Evolutionary conservation across 179 eudicot genomes (phyloP).

Genomic region (Amaranthus tricolor): DNA sequence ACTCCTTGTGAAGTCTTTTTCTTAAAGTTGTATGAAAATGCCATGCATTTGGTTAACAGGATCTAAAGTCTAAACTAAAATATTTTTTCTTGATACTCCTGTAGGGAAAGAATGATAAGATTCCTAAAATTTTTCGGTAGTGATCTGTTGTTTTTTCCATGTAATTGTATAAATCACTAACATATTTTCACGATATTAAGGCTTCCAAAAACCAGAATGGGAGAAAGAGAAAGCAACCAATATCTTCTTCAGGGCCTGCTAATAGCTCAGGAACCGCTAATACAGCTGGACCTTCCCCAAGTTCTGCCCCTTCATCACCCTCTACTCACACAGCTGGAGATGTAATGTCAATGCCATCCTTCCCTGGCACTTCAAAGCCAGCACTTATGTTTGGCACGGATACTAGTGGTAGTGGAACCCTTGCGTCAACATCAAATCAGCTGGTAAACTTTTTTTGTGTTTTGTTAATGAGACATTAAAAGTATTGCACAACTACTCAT

Average conservation of each 20-base stretch:
- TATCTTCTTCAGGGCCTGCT: slow-evolving; percentile 92
- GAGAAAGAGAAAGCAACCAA: slow-evolving; percentile 90
- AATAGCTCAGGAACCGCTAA: slow-evolving; percentile 98
- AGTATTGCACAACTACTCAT: slow-evolving; percentile 27
- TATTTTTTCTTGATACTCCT: not conserved
- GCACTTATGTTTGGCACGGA: slow-evolving; percentile 79
- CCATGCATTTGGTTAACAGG: not conserved
- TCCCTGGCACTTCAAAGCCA: slow-evolving; percentile 83
- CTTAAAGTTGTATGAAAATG: not conserved
- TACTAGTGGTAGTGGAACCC: slow-evolving; percentile 52
- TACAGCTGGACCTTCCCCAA: slow-evolving; percentile 92
- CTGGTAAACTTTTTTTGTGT: slow-evolving; percentile 37
- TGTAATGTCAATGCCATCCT: slow-evolving; percentile 75
- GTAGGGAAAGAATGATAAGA: not conserved
- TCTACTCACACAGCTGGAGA: slow-evolving; percentile 91
- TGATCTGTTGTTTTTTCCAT: not conserved
- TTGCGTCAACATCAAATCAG: slow-evolving; percentile 74
- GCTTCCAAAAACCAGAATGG: slow-evolving; percentile 78
- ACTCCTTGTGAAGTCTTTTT: not conserved
- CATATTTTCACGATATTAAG: slow-evolving; percentile 38
- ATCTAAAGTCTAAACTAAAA: too few relatives aligned
- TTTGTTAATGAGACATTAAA: not conserved
- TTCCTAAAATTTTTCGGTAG: not conserved
- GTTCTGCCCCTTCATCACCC: slow-evolving; percentile 96
- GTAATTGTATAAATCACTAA: slow-evolving; percentile 32